Evolutionary conservation across 805 yeast species (phyloP), one percentile per base, ranked within the genome.

Genomic region (Metschnikowia bowlesiae): DNA sequence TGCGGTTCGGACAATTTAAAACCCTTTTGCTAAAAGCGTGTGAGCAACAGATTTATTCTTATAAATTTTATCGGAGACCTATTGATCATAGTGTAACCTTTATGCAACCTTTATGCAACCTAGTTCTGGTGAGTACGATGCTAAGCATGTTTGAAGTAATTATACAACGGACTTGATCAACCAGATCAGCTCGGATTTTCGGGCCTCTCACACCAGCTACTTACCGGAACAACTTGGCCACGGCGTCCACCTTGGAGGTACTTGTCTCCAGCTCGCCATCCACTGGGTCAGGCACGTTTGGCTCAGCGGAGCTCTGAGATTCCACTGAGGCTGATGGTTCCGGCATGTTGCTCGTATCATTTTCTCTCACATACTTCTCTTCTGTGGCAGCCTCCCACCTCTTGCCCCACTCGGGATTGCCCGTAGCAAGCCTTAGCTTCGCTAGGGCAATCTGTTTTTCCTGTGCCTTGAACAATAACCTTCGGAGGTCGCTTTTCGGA

Each of bases 401-500:
- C 44, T 42, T 35, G 7, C 61, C 61, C 61, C 61, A 57, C 9
- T 45, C 39, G 13, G 49, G 42, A 30, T 51, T 56, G 2, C 50
- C 59, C 39, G 45, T 47, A 11, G 53, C 53, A 29, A 32, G 31
- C 18, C 61, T 52, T 14, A 57, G 47, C 32, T 53, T 56, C 26
- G 44, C 43, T 44, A 57, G 41, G 3, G 56, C 61, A 37, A 52
- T 47, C 30, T 37, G 46, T 55, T 73, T 75, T 18, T 66, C 68
- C 56, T 74, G 79, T 3, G 75, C 63, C 34, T 58, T 57, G 44
- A 58, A 59, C 48, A 87, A 66, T 11, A 70, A 74, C 5, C 58
- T 62, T 42, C 73, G 64, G 30, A 83, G 61, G 11, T 65, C 71
- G 6, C 61, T 60, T 2, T 79, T 62, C 0, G 95, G 89, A 36